Percentiles rank a stretch among this genome's conserved stretches.
Conservation (phyloP, 2,329 filamentous ascomycete species). For the Colletotrichum filicis region DNA sequence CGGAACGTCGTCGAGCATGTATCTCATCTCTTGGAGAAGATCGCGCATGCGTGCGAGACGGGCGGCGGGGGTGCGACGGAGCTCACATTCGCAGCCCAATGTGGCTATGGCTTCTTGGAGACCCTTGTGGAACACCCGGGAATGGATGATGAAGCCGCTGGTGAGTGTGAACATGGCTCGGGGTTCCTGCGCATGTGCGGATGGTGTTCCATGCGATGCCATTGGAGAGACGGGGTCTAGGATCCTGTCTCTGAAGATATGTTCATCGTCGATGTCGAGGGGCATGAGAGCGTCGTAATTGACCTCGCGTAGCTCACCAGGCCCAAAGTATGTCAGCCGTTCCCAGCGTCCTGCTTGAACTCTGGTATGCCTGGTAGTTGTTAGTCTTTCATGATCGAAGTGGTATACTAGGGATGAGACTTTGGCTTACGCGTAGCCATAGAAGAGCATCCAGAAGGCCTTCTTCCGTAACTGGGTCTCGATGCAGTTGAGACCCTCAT, state of each 20-base stretch:
- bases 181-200: conserved; percentile 11
- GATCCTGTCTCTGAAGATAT: conserved; percentile 40
- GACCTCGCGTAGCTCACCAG: conserved; percentile 41
- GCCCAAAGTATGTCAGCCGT: conserved; percentile 43
- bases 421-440: conserved; percentile 40
- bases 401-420: no score
- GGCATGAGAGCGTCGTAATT: conserved; percentile 46
- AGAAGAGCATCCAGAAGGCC: conserved; percentile 49
- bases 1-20: conserved; percentile 44
- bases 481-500: conserved; percentile 44
- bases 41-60: conserved; percentile 39
- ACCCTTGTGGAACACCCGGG: conserved; percentile 41
- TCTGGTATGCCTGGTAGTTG: conserved; percentile 33
- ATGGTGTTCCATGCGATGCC: conserved; percentile 11
- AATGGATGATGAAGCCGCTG: conserved; percentile 43
- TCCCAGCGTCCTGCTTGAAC: conserved; percentile 38
- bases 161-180: conserved; percentile 37
- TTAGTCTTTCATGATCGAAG: background rate
- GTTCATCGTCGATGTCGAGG: conserved; percentile 45
- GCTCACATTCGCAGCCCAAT: conserved; percentile 30
- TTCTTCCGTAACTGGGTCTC: conserved; percentile 49
- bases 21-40: conserved; percentile 43
- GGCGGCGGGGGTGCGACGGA: conserved; percentile 24
- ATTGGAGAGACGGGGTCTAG: conserved; percentile 20
- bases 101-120: conserved; percentile 33